Evolutionary conservation across 164 flowering plant species (phyloP).

Genomic region (Stephania japonica): DNA sequence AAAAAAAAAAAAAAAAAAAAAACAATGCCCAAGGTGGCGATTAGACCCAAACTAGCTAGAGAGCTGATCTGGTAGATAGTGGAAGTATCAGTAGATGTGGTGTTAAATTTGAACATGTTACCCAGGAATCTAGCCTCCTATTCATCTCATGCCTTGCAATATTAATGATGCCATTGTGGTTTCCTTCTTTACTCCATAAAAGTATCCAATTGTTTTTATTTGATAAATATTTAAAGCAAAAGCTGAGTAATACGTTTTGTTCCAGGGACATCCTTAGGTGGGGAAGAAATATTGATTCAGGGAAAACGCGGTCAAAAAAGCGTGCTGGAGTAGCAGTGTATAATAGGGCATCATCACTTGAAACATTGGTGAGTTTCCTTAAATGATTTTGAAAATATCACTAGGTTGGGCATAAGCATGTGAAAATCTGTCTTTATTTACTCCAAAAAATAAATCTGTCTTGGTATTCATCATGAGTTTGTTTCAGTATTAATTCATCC

Average conservation of each 20-base stretch:
- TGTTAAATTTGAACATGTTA: too few species aligned
- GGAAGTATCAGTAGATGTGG: too few species aligned
- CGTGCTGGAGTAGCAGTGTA: constrained; percentile 90
- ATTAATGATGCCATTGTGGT: background rate
- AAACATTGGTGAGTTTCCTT: constrained; percentile 64
- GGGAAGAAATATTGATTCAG: constrained; percentile 75
- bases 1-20: too few species aligned
- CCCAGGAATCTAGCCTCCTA: too few species aligned
- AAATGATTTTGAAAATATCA: constrained; percentile 1
- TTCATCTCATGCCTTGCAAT: background rate
- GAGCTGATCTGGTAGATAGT: too few species aligned
- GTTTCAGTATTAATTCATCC: background rate
- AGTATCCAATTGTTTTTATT: background rate
- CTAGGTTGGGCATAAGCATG: background rate
- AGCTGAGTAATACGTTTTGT: background rate
- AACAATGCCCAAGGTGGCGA: too few species aligned
- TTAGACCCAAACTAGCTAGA: too few species aligned
- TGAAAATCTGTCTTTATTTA: background rate
- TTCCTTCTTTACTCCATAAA: background rate
- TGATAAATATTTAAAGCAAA: background rate
- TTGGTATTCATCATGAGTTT: background rate
- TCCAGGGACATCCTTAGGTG: constrained; percentile 74
- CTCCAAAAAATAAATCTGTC: background rate
- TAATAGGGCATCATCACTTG: constrained; percentile 83
- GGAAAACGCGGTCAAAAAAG: constrained; percentile 63